Percentiles rank a stretch among this genome's conserved stretches.
Evolutionary conservation across 2,329 filamentous ascomycete genomes (phyloP).

Genomic region (Neocatenulostroma microsporum): DNA sequence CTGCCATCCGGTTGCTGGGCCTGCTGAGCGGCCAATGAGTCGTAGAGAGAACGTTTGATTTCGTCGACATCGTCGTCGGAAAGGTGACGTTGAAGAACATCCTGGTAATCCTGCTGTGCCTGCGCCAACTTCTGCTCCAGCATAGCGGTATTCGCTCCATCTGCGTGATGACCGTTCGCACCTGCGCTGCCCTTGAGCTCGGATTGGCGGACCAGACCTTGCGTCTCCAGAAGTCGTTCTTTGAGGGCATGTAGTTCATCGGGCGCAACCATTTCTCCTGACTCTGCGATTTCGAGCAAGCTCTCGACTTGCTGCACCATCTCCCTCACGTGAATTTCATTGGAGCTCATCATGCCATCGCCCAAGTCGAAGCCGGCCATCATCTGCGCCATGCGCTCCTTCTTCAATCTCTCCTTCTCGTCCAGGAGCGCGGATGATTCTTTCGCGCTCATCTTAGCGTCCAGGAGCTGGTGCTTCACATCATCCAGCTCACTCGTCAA

Average conservation of each 20-base stretch:
- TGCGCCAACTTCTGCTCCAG: conserved; percentile 67
- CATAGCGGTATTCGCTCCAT: conserved; percentile 52
- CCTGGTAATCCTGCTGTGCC: conserved; percentile 76
- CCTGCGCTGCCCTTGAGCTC: conserved; percentile 82
- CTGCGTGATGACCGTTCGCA: conserved; percentile 58
- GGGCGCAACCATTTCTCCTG: conserved; percentile 70
- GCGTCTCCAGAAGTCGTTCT: conserved; percentile 74
- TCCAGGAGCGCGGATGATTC: conserved; percentile 84
- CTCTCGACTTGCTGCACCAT: conserved; percentile 77
- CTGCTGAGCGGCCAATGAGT: conserved; percentile 62
- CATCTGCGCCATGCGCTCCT: conserved; percentile 99
- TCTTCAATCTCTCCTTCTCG: conserved; percentile 98
- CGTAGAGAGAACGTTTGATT: conserved; percentile 69
- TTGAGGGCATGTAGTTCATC: conserved; percentile 74
- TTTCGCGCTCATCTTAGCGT: conserved; percentile 93
- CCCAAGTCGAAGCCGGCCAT: conserved; percentile 98
- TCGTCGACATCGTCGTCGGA: conserved; percentile 72
- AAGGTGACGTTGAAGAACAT: conserved; percentile 70
- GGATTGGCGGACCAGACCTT: conserved; percentile 85
- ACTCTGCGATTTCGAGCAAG: conserved; percentile 66
- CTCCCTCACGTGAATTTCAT: conserved; percentile 75
- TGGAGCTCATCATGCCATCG: conserved; percentile 85
- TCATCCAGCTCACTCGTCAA: conserved; percentile 88
- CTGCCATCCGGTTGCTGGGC: conserved; percentile 43
- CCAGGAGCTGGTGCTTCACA: conserved; percentile 88